Conservation (phyloP, 1,284 basidiomycete species). For the Ceraceosorus guamensis region DNA sequence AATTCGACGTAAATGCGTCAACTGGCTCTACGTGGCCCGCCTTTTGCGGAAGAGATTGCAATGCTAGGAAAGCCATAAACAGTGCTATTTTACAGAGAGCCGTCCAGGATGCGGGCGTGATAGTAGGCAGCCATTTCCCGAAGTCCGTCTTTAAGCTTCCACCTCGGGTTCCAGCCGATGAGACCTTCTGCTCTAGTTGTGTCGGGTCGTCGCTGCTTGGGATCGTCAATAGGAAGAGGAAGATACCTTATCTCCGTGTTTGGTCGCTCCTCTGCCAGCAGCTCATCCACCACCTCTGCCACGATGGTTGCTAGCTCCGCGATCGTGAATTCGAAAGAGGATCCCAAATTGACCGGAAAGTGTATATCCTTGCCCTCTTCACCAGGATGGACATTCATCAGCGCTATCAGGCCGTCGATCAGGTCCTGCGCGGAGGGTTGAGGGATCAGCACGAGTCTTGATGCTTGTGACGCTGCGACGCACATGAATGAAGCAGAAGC, state of each 20-base stretch:
- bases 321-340: conserved; percentile 88
- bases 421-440: conserved; percentile 58
- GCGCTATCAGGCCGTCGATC: conserved; percentile 50
- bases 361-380: conserved; percentile 20
- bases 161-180: conserved; percentile 87
- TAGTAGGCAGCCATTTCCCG: conserved; percentile 90
- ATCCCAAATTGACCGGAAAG: conserved; percentile 79
- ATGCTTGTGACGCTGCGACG: conserved; percentile 42
- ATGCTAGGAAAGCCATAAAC: no score
- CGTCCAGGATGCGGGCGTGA: conserved; percentile 25
- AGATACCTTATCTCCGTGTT: conserved; percentile 36
- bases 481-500: conserved; percentile 69
- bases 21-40: no score
- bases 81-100: conserved; percentile 9
- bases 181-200: conserved; percentile 77
- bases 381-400: conserved; percentile 34
- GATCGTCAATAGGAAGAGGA: conserved; percentile 62
- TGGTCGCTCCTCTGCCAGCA: conserved; percentile 48
- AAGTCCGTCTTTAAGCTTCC: conserved; percentile 80
- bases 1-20: no score
- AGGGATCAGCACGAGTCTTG: conserved; percentile 48
- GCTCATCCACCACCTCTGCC: conserved; percentile 25
- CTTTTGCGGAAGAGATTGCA: no score
- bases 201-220: conserved; percentile 84
- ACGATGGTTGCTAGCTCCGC: conserved; percentile 48